Conservation (phyloP, 2,329 filamentous ascomycete species). For the Pseudofabraea citricarpa region DNA sequence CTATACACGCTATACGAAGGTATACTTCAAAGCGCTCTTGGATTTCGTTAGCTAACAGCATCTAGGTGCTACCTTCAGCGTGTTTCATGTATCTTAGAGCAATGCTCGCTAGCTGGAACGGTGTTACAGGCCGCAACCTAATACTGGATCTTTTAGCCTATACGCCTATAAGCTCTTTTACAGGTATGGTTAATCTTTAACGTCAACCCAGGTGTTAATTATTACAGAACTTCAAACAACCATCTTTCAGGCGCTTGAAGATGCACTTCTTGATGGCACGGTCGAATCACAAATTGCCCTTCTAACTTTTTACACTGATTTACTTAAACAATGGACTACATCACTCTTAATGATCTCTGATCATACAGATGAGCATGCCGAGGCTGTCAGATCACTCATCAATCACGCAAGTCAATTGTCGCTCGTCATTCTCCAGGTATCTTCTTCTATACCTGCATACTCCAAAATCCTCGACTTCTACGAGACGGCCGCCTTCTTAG, state of each 20-base stretch:
- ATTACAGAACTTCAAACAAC: constrained; percentile 42
- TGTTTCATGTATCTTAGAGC: constrained; percentile 42
- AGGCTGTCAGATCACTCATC: constrained; percentile 36
- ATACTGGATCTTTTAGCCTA: constrained; percentile 56
- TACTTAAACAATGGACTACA: constrained; percentile 58
- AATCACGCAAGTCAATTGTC: constrained; percentile 50
- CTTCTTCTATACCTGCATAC: constrained; percentile 35
- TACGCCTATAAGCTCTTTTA: constrained; percentile 49
- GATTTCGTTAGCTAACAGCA: constrained; percentile 12
- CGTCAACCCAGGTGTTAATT: constrained; percentile 6
- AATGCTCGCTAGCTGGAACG: constrained; percentile 60
- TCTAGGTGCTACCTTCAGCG: constrained; percentile 28
- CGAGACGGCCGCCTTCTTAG: constrained; percentile 52
- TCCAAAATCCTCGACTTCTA: constrained; percentile 67
- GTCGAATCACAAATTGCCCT: constrained; percentile 52
- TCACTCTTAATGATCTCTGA: constrained; percentile 36
- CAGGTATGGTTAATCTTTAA: constrained; percentile 36
- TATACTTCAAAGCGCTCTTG: constrained; percentile 24
- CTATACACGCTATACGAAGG: constrained; percentile 53
- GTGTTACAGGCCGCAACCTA: constrained; percentile 43
- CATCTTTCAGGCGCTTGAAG: constrained; percentile 49
- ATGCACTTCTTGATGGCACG: constrained; percentile 39
- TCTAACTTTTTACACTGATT: constrained; percentile 60
- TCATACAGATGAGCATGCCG: constrained; percentile 1
- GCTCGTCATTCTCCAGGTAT: constrained; percentile 55